A percentile compares a stretch with the other conserved stretches of the same genome.
Conservation (phyloP, 306 rosid species). For the Ochetophila trinervis region DNA sequence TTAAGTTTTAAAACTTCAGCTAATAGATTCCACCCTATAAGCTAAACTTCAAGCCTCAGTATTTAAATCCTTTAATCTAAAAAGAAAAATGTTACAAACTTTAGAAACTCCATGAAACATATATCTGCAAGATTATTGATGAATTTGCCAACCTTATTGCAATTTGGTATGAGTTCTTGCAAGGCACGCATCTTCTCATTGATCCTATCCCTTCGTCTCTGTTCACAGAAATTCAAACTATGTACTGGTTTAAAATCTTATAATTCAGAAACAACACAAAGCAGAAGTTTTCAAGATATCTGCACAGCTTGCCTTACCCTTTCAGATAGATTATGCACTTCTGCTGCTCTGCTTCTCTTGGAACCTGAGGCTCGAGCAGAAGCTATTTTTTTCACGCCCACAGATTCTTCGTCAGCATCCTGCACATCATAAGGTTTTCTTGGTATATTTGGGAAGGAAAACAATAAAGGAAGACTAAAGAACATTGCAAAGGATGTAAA, state of each 20-base stretch:
- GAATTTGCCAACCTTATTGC: conserved; percentile 65
- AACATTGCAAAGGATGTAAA: conserved; percentile 18
- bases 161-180: conserved; percentile 89
- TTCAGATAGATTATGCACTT: conserved; percentile 89
- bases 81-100: not conserved
- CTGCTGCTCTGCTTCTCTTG: conserved; percentile 80
- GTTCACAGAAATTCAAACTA: conserved; percentile 30
- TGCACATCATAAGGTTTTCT: conserved; percentile 38
- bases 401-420: conserved; percentile 74
- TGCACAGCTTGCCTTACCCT: conserved; percentile 56
- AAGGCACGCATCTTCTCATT: conserved; percentile 89
- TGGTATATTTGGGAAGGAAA: conserved; percentile 23
- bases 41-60: conserved; percentile 4
- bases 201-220: conserved; percentile 83
- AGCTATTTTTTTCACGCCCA: conserved; percentile 44
- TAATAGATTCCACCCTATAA: conserved; percentile 14
- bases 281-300: not conserved
- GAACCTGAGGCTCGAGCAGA: conserved; percentile 47
- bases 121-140: conserved; percentile 6
- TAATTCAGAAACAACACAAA: conserved; percentile 20
- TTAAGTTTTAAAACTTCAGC: conserved; percentile 11
- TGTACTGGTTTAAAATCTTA: conserved; percentile 19
- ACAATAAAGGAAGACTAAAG: conserved; percentile 8
- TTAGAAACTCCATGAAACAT: conserved; percentile 11
- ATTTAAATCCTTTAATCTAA: conserved; percentile 6